These are phyloP conservation scores for Pythium biforme DNA, from an alignment of 352 stramenopile species.

Conservation along the genomic window DNA sequence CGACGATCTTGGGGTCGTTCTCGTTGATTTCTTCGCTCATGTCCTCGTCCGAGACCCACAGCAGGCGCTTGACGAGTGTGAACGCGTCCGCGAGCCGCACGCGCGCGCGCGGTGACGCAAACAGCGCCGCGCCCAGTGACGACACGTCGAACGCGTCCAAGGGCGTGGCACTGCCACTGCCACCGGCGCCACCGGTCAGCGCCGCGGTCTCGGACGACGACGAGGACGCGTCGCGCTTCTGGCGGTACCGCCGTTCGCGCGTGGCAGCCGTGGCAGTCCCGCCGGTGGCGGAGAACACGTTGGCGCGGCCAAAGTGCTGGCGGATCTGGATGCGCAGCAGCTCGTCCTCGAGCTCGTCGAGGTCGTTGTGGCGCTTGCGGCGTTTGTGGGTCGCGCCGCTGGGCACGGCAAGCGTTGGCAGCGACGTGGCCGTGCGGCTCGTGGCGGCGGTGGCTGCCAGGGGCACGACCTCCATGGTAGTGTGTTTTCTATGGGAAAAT, in stretches of 20 bases:
- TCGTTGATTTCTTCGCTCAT: constrained; percentile 54
- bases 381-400: constrained; percentile 39
- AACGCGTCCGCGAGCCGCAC: constrained; percentile 30
- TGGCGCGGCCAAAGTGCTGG: constrained; percentile 36
- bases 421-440: neutral
- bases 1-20: constrained; percentile 47
- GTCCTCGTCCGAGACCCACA: constrained; percentile 50
- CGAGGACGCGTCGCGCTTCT: constrained; percentile 1
- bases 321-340: constrained; percentile 43
- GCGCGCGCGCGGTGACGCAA: constrained; percentile 21
- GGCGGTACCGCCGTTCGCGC: constrained; percentile 7
- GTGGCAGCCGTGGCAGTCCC: neutral
- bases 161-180: neutral
- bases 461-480: constrained; percentile 30
- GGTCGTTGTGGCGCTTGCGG: constrained; percentile 42
- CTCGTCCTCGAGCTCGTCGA: constrained; percentile 48
- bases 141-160: constrained; percentile 22
- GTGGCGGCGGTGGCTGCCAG: neutral
- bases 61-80: constrained; percentile 36
- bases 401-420: constrained; percentile 38
- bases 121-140: constrained; percentile 20
- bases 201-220: constrained; percentile 20
- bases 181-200: constrained; percentile 12
- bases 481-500: neutral
- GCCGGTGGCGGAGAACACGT: constrained; percentile 7